Base-by-base conservation (phyloP, 805 yeast genomes). In the Saccharomycopsis fodiens region DNA sequence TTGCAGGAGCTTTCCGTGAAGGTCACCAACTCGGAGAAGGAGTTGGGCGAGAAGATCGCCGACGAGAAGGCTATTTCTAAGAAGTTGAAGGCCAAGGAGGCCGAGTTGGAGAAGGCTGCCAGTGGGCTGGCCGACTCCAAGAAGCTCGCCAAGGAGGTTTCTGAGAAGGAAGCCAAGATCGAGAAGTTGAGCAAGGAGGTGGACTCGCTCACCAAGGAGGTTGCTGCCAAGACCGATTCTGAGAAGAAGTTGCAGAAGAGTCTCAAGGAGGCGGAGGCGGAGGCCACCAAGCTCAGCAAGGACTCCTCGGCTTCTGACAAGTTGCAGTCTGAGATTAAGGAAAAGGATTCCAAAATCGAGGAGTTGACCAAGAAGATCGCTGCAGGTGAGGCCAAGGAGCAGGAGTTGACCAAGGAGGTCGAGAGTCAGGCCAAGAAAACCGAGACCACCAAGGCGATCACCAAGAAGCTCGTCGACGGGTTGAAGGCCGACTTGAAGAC, bases 401-500 rank as follows among this genome's bases (percentile, higher is more conserved):
- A 15, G 4, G 29, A 42, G 13, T n/a, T 34, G 16, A 30, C 23
- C 16, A 34, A 41, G 27, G n/a, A 23, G 15, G 27, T 32, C 17
- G 32, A 41, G 15, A 25, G 21, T 27, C 35, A 13, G 41, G 10
- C 13, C 12, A 8, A 12, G n/a, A 20, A 15, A 45, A 7, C 29
- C 19, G 21, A 15, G 20, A 35, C 29, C 12, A 5, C 35, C 10
- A 36, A 40, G 16, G 17, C 29, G 4, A 5, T 22, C n/a, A 29
- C 43, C 4, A 22, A 41, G 35, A 29, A 37, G 13, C 17, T 20
- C 21, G 25, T 44, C 32, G 36, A 30, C 16, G 37, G 10, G 7
- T 38, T 44, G 32, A 44, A 38, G 22, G 17, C 15, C 15, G 35
- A 44, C 17, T 20, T 29, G 13, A 29, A 36, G 30, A 4, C 39